phyloP scores from a whole-genome alignment of 129 eudicot species.

The Scalesia atractyloides region DNA sequence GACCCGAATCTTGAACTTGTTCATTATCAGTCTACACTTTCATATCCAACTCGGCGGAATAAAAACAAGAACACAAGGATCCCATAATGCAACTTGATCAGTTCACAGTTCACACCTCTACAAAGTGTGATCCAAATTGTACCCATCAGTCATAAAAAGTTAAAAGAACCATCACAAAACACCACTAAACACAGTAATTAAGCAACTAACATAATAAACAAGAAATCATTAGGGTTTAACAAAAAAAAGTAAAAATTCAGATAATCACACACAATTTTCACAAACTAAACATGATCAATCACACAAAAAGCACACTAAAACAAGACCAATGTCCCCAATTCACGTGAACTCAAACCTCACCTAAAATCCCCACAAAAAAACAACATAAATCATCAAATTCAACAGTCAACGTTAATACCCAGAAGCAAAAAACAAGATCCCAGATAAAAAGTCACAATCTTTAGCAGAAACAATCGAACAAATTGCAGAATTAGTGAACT shows the following conservation, averaged over 20 bases:
- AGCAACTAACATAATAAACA: not conserved
- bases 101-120: constrained; percentile 8
- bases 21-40: constrained; percentile 35
- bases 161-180: not conserved
- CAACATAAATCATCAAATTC: no score
- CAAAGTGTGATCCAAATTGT: constrained; percentile 1
- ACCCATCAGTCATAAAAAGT: constrained; percentile 1
- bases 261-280: not conserved
- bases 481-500: not conserved
- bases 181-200: not conserved
- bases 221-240: constrained; percentile 21
- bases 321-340: not conserved
- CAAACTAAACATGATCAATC: constrained; percentile 17
- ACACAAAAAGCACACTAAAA: not conserved
- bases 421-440: constrained; percentile 24
- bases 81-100: constrained; percentile 26
- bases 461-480: not conserved
- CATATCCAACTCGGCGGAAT: constrained; percentile 29
- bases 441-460: constrained; percentile 18
- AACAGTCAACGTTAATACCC: not conserved
- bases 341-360: constrained; percentile 2
- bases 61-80: constrained; percentile 39
- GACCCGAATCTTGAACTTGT: constrained; percentile 31
- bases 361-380: not conserved
- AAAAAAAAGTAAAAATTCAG: not conserved